phyloP scores from a whole-genome alignment of 306 rosid species.

The Casuarina cunninghamiana region DNA sequence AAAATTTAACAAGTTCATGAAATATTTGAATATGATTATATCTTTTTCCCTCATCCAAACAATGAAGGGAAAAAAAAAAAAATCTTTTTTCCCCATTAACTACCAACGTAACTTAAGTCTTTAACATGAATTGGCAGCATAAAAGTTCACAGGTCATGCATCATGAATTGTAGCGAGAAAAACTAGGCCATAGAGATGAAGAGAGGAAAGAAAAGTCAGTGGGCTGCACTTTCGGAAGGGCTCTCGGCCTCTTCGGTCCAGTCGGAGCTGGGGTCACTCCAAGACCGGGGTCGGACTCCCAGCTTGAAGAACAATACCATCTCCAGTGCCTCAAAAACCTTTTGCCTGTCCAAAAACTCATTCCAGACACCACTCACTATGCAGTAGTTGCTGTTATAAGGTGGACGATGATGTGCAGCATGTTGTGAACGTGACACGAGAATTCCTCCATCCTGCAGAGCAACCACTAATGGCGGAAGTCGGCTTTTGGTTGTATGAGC shows the following conservation, averaged over 20 bases:
- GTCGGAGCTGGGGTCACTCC: constrained; percentile 74
- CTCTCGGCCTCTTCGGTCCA: constrained; percentile 65
- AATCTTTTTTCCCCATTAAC: too few species aligned
- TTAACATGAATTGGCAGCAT: not conserved
- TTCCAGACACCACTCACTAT: constrained; percentile 96
- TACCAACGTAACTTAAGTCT: too few species aligned
- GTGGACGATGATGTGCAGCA: constrained; percentile 67
- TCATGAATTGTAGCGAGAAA: not conserved
- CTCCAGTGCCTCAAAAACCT: constrained; percentile 72
- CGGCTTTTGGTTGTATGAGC: constrained; percentile 81
- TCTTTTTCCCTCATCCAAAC: too few species aligned
- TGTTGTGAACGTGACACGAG: constrained; percentile 77
- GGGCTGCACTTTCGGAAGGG: constrained; percentile 30
- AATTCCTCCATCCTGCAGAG: constrained; percentile 63
- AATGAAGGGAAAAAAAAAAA: too few species aligned
- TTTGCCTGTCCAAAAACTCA: constrained; percentile 55
- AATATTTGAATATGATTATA: too few species aligned
- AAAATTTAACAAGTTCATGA: too few species aligned
- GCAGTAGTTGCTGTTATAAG: constrained; percentile 82
- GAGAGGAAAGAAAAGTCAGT: constrained; percentile 1
- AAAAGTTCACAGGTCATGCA: not conserved
- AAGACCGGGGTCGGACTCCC: constrained; percentile 73
- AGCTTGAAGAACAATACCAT: constrained; percentile 67
- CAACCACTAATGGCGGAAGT: constrained; percentile 59
- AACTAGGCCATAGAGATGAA: not conserved